These are phyloP conservation scores for Exserohilum rostratum DNA, from an alignment of 2,329 filamentous ascomycete genomes.

Conservation along the genomic window DNA sequence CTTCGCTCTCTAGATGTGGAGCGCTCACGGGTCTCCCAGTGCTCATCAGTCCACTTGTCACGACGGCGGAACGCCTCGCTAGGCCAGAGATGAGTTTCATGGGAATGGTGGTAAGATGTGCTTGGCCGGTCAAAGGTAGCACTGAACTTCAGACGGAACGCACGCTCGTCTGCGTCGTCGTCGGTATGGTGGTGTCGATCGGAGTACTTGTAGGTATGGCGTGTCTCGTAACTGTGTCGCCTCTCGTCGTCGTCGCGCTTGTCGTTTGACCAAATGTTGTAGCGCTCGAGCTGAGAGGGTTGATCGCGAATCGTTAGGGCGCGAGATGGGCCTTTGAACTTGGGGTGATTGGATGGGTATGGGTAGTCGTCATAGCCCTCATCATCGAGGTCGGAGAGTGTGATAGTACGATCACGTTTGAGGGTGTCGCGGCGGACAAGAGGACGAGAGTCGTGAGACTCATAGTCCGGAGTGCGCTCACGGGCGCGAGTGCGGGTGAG, in stretches of 20 bases:
- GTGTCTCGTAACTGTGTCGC: conserved; percentile 6
- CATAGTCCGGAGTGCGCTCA: conserved; percentile 24
- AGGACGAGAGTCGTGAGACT: conserved; percentile 23
- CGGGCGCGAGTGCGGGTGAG: conserved; percentile 28
- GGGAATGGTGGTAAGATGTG: conserved; percentile 18
- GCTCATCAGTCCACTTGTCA: conserved; percentile 36
- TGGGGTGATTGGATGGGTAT: conserved; percentile 22
- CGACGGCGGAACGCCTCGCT: conserved; percentile 26
- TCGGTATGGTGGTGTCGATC: conserved; percentile 12
- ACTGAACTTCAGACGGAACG: conserved; percentile 30
- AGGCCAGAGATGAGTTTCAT: conserved; percentile 22
- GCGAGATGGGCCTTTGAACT: conserved; percentile 25
- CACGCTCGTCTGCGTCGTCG: conserved; percentile 25
- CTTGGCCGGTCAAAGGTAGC: conserved; percentile 27
- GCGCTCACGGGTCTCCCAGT: conserved; percentile 35
- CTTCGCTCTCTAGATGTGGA: conserved; percentile 13
- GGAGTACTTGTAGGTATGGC: conserved; percentile 14
- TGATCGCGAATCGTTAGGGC: conserved; percentile 35
- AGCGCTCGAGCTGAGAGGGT: conserved; percentile 40
- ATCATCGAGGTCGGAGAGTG: conserved; percentile 32
- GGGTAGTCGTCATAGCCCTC: conserved; percentile 40
- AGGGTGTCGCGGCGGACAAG: conserved; percentile 31
- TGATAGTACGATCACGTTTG: conserved; percentile 32
- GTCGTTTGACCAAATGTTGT: conserved; percentile 38
- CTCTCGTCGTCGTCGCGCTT: conserved; percentile 12